A percentile compares a stretch with the other conserved stretches of the same genome.
Conservation (phyloP, 192 early-diverging fungal genomes). For the Entomortierella parvispora region DNA sequence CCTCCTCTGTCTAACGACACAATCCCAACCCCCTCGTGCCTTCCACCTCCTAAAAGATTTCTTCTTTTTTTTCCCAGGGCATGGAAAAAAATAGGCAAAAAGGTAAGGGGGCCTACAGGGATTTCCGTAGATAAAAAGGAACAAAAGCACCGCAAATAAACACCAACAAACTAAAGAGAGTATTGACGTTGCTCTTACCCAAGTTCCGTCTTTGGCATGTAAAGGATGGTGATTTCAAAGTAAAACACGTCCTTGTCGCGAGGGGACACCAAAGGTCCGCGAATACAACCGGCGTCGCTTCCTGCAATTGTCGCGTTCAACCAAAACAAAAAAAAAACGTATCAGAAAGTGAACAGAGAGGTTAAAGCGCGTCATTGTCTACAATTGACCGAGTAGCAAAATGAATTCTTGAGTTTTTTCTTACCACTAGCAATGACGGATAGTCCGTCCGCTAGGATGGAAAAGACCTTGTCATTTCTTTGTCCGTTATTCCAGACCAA, state of each 20-base stretch:
- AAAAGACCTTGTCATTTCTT: slow-evolving; percentile 33
- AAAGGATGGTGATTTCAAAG: slow-evolving; percentile 43
- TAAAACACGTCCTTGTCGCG: slow-evolving; percentile 51
- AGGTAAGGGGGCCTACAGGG: no score
- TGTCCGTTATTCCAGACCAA: slow-evolving; percentile 35
- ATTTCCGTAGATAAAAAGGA: no score
- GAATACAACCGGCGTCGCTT: slow-evolving; percentile 37
- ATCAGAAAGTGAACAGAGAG: neutral
- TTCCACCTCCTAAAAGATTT: no score
- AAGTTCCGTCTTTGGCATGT: slow-evolving; percentile 28
- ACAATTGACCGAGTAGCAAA: neutral
- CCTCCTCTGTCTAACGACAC: no score
- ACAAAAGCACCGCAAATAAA: neutral
- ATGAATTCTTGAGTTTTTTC: neutral
- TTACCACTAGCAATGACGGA: slow-evolving; percentile 44
- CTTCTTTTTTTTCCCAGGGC: no score
- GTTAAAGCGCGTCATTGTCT: neutral
- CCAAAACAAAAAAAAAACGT: neutral
- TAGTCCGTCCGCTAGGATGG: slow-evolving; percentile 27
- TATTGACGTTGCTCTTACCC: slow-evolving; percentile 12
- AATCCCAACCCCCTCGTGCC: no score
- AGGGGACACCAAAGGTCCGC: slow-evolving; percentile 45
- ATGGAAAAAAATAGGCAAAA: no score
- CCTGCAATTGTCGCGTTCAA: slow-evolving; percentile 9
- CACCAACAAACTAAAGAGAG: neutral